These are phyloP conservation scores for Caryopteris hybrid DNA, from an alignment of 305 asterid species.

Conservation along the genomic window DNA sequence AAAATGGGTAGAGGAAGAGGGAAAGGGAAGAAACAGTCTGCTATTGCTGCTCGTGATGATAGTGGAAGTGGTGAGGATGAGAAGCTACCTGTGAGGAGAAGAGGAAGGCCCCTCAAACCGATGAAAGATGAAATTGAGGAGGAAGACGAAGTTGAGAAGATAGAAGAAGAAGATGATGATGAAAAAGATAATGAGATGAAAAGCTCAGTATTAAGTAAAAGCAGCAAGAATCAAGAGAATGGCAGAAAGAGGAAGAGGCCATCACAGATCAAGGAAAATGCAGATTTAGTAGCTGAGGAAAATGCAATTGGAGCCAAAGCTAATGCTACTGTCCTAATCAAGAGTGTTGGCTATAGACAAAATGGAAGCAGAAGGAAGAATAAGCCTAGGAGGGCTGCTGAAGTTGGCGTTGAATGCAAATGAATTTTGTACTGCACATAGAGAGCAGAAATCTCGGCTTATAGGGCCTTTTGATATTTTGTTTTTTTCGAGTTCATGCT, in stretches of 20 bases:
- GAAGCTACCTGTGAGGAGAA: constrained; percentile 52
- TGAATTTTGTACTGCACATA: constrained; percentile 29
- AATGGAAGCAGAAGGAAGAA: constrained; percentile 81
- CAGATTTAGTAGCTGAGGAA: constrained; percentile 45
- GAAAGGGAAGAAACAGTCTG: constrained; percentile 63
- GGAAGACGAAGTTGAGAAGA: constrained; percentile 45
- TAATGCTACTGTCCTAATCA: constrained; percentile 30
- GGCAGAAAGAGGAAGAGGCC: constrained; percentile 69
- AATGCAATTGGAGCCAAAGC: constrained; percentile 28
- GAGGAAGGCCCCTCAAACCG: constrained; percentile 74
- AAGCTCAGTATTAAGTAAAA: constrained; percentile 33
- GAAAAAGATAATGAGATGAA: constrained; percentile 41
- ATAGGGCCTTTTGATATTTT: constrained; percentile 7
- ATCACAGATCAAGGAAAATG: constrained; percentile 44
- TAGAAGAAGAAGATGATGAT: constrained; percentile 43
- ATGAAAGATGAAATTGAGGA: constrained; percentile 51
- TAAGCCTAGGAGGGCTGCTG: constrained; percentile 93
- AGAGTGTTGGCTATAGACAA: constrained; percentile 60
- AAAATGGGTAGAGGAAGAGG: constrained; percentile 81
- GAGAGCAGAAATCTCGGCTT: constrained; percentile 14
- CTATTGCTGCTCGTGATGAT: constrained; percentile 37
- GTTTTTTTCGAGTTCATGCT: too few species aligned
- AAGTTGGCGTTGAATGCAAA: constrained; percentile 85
- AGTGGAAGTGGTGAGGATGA: constrained; percentile 69
- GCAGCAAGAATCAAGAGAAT: constrained; percentile 47